A percentile compares a stretch with the other conserved stretches of the same genome.
Evolutionary conservation across 2,329 filamentous ascomycete species (phyloP).

Genomic region (Xylariaceae sp.): DNA sequence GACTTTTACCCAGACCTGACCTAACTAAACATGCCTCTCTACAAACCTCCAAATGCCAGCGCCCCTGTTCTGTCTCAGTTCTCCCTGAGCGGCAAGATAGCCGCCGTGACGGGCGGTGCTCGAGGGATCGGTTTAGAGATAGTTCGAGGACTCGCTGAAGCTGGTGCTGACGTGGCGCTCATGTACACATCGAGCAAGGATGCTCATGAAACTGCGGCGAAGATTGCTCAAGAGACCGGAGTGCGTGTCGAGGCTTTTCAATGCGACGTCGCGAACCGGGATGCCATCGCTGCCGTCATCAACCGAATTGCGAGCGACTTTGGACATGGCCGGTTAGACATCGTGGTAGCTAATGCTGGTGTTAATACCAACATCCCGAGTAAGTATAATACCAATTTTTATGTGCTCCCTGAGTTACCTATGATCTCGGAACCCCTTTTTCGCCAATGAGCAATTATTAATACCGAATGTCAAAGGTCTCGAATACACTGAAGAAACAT

Average conservation of each 20-base stretch:
- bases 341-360: slow-evolving; percentile 42
- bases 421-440: too few species aligned
- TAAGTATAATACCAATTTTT: neutral
- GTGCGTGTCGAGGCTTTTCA: slow-evolving; percentile 10
- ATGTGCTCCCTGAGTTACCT: neutral
- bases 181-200: slow-evolving; percentile 33
- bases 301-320: slow-evolving; percentile 36
- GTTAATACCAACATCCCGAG: slow-evolving; percentile 36
- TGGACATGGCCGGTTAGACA: slow-evolving; percentile 36
- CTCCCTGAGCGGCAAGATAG: slow-evolving; percentile 29
- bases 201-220: slow-evolving; percentile 25
- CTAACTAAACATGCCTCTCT: slow-evolving; percentile 10
- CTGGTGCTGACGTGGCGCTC: slow-evolving; percentile 31
- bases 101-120: slow-evolving; percentile 31
- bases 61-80: slow-evolving; percentile 34
- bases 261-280: slow-evolving; percentile 35
- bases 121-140: slow-evolving; percentile 33
- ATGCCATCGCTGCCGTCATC: slow-evolving; percentile 32
- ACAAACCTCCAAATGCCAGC: slow-evolving; percentile 26
- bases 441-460: neutral
- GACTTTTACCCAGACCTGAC: neutral
- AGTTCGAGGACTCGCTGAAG: slow-evolving; percentile 30
- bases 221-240: slow-evolving; percentile 12
- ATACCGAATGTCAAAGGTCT: slow-evolving; percentile 18
- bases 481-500: slow-evolving; percentile 40